phyloP scores from a whole-genome alignment of 2,329 filamentous ascomycete species.

The Lecanosticta acicola region DNA sequence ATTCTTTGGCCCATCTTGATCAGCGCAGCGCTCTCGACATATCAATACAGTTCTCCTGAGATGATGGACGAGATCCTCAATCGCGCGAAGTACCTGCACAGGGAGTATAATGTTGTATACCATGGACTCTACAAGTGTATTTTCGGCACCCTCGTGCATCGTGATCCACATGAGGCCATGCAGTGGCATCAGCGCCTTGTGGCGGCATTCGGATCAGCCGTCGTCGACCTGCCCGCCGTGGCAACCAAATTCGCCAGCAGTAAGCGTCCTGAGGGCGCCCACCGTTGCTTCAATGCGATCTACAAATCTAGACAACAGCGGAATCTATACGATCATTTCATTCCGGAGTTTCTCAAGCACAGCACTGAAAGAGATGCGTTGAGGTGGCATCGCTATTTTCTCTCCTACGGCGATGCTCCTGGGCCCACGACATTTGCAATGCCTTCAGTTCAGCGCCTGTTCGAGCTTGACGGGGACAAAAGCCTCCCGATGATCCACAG shows the following conservation, averaged over 20 bases:
- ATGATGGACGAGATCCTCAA: conserved; percentile 35
- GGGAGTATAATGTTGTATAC: conserved; percentile 34
- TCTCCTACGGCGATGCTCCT: conserved; percentile 35
- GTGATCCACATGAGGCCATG: conserved; percentile 23
- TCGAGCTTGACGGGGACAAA: conserved; percentile 17
- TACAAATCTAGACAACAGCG: conserved; percentile 35
- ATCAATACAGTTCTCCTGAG: conserved; percentile 2
- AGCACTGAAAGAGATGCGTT: conserved; percentile 25
- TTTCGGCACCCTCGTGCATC: conserved; percentile 37
- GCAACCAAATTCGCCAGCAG: conserved; percentile 17
- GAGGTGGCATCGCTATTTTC: conserved; percentile 39
- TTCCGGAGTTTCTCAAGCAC: conserved; percentile 31
- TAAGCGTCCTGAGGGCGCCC: conserved; percentile 5
- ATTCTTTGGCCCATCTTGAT: conserved; percentile 45
- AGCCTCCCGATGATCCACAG: conserved; percentile 21
- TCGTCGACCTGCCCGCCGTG: conserved; percentile 22
- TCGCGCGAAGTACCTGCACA: conserved; percentile 40
- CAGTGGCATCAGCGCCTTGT: conserved; percentile 33
- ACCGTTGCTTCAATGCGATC: conserved; percentile 30
- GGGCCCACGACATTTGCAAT: conserved; percentile 29
- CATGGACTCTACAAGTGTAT: conserved; percentile 40
- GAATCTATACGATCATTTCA: conserved; percentile 40
- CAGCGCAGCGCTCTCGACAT: conserved; percentile 28
- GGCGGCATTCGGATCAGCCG: conserved; percentile 32
- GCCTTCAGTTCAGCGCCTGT: conserved; percentile 28